These are phyloP conservation scores for Mycosphaerella sp. DNA, from an alignment of 2,329 filamentous ascomycete genomes.

Conservation along the genomic window DNA sequence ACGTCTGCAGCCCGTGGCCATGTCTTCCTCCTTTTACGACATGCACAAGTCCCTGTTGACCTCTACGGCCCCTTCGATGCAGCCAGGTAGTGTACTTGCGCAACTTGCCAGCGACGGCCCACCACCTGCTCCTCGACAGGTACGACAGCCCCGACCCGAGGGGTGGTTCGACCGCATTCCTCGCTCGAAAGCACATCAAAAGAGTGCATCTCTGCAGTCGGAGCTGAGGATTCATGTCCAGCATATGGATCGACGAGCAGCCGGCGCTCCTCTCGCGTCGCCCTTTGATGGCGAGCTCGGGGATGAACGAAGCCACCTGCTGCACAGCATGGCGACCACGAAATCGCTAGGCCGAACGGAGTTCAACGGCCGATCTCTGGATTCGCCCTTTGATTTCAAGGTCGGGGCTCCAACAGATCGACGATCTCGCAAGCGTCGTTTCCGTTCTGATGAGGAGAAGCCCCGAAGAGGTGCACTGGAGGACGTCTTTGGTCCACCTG, in stretches of 20 bases:
- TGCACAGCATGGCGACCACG: slow-evolving; percentile 32
- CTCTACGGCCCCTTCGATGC: slow-evolving; percentile 48
- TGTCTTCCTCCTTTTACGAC: slow-evolving; percentile 39
- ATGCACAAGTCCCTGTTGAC: slow-evolving; percentile 48
- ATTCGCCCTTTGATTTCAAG: slow-evolving; percentile 49
- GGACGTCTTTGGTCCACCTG: slow-evolving; percentile 43
- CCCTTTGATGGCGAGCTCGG: slow-evolving; percentile 35
- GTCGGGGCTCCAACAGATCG: slow-evolving; percentile 47
- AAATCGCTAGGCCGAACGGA: slow-evolving; percentile 31
- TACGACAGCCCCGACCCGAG: slow-evolving; percentile 29
- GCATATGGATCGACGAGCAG: slow-evolving; percentile 18
- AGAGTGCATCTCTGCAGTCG: slow-evolving; percentile 46
- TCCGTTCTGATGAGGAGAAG: slow-evolving; percentile 47
- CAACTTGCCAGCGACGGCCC: slow-evolving; percentile 38
- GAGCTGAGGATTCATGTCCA: slow-evolving; percentile 36
- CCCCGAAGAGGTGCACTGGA: slow-evolving; percentile 41
- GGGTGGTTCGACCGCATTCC: slow-evolving; percentile 39
- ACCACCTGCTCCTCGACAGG: slow-evolving; percentile 11
- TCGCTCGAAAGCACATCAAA: slow-evolving; percentile 46
- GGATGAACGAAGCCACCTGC: slow-evolving; percentile 26
- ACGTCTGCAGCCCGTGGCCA: slow-evolving; percentile 23
- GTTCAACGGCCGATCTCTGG: slow-evolving; percentile 34
- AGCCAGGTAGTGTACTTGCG: slow-evolving; percentile 43
- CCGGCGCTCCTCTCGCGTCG: slow-evolving; percentile 34
- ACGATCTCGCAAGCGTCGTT: slow-evolving; percentile 53